These are phyloP conservation scores for Tetragonia tetragonoides DNA, from an alignment of 148 eudicot genomes.

Conservation along the genomic window DNA sequence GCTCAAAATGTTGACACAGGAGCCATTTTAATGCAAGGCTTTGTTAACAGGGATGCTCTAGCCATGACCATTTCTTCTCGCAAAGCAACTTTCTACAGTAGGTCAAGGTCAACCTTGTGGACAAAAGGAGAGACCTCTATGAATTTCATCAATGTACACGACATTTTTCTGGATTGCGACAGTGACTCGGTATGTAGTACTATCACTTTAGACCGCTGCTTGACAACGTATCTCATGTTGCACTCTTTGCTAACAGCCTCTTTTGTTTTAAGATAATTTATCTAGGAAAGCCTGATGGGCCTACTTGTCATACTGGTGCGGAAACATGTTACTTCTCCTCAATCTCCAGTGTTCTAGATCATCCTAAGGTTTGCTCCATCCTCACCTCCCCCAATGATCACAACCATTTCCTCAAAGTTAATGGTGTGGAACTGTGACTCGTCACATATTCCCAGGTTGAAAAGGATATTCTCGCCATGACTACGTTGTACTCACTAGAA, in stretches of 20 bases:
- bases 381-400: background rate
- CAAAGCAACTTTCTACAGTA: slow-evolving; percentile 92
- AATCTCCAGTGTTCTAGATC: slow-evolving; percentile 40
- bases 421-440: background rate
- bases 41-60: slow-evolving; percentile 87
- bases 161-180: slow-evolving; percentile 84
- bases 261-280: slow-evolving; percentile 59
- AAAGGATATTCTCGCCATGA: slow-evolving; percentile 55
- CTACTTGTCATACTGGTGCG: slow-evolving; percentile 92
- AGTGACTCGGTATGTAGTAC: slow-evolving; percentile 73
- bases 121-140: slow-evolving; percentile 90
- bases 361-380: slow-evolving; percentile 43
- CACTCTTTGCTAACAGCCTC: background rate
- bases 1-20: slow-evolving; percentile 97
- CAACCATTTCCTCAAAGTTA: background rate
- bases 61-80: slow-evolving; percentile 68
- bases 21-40: slow-evolving; percentile 97
- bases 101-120: slow-evolving; percentile 85
- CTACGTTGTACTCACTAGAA: slow-evolving; percentile 73
- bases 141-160: slow-evolving; percentile 84
- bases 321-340: slow-evolving; percentile 93
- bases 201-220: background rate
- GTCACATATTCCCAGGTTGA: slow-evolving; percentile 32
- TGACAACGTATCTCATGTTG: background rate
- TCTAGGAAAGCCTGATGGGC: slow-evolving; percentile 93